Conservation (phyloP, 2,329 filamentous ascomycete species). For the Apiospora kogelbergensis region DNA sequence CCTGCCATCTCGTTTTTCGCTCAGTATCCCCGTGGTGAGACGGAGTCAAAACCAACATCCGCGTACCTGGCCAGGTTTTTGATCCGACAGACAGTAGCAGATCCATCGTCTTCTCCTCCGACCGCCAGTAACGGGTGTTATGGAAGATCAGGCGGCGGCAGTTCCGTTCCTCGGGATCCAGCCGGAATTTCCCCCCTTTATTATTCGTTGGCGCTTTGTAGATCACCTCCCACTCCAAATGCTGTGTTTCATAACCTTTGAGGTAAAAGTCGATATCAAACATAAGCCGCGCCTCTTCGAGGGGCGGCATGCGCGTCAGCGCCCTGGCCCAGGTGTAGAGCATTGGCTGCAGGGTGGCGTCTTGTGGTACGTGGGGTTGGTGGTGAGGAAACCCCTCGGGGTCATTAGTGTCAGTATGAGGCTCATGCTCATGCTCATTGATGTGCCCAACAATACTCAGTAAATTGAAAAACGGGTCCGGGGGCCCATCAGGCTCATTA, state of each 20-base stretch:
- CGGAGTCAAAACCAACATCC: background rate
- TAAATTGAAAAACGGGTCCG: no score
- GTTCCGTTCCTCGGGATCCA: background rate
- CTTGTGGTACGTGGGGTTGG: conserved; percentile 8
- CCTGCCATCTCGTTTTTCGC: no score
- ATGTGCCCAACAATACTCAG: no score
- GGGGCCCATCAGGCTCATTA: background rate
- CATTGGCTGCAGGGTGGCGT: conserved; percentile 9
- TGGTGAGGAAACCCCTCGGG: no score
- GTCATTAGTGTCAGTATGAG: no score
- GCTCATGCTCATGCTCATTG: background rate
- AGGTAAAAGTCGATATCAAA: background rate
- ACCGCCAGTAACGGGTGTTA: conserved; percentile 9
- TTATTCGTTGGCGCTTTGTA: conserved; percentile 4
- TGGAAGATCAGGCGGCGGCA: conserved; percentile 9
- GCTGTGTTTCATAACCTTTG: background rate
- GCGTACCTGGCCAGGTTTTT: background rate
- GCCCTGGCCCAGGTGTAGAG: conserved; percentile 9
- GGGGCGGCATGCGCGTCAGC: conserved; percentile 5
- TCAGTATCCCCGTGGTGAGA: no score
- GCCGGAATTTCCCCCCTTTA: background rate
- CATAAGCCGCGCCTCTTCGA: background rate
- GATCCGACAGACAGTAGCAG: background rate
- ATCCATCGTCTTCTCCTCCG: conserved; percentile 4
- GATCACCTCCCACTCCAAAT: conserved; percentile 10